phyloP scores from a whole-genome alignment of 75 land plant genomes.

The Ceratopteris richardii region DNA sequence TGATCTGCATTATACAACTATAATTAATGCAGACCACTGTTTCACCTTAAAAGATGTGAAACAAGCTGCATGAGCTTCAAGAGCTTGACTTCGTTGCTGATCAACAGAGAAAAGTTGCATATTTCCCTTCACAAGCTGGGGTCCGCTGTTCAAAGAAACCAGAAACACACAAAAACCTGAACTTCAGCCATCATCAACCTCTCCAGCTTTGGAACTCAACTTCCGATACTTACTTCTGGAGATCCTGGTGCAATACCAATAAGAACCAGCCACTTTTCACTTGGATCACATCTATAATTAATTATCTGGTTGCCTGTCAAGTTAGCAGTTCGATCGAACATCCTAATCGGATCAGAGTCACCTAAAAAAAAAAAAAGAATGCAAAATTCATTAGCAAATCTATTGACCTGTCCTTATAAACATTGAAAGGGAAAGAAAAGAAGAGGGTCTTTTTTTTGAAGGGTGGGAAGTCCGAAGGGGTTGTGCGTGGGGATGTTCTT shows the following conservation, averaged over 20 bases:
- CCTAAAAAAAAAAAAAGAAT: too few relatives aligned
- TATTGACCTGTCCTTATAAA: too few relatives aligned
- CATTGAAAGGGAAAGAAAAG: too few relatives aligned
- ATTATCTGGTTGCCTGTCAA: constrained; percentile 87
- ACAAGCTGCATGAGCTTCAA: constrained; percentile 98
- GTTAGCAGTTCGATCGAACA: constrained; percentile 95
- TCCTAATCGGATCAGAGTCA: constrained; percentile 80
- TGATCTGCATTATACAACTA: too few relatives aligned
- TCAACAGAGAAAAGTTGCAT: constrained; percentile 99
- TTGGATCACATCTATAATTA: constrained; percentile 89
- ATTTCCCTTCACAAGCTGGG: constrained; percentile 97
- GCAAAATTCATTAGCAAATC: too few relatives aligned
- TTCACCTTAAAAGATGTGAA: constrained; percentile 80
- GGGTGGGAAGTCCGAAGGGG: too few relatives aligned
- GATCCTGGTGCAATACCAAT: constrained; percentile 99
- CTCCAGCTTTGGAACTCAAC: background rate
- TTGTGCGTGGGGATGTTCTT: too few relatives aligned
- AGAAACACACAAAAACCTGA: background rate
- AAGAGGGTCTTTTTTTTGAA: too few relatives aligned
- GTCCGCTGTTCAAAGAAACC: constrained; percentile 47
- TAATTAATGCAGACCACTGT: background rate
- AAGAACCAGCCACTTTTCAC: constrained; percentile 96
- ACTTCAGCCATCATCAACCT: background rate
- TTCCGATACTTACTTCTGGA: constrained; percentile 50
- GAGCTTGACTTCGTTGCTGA: constrained; percentile 94